A percentile compares a stretch with the other conserved stretches of the same genome.
Conservation (phyloP, 129 eudicot genomes). For the Escallonia herrerae region DNA sequence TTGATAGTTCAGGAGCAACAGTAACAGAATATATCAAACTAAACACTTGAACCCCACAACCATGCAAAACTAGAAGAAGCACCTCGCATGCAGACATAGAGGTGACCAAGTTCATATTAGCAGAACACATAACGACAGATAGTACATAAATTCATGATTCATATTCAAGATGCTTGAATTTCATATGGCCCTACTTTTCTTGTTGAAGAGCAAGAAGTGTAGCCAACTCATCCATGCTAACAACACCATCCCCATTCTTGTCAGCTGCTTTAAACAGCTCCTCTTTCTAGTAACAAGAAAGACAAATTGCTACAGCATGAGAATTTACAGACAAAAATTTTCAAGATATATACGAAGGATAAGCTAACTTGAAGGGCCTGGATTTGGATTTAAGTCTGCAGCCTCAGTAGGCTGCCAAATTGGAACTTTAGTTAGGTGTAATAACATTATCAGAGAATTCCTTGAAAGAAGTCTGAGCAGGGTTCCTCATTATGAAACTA, state of each 20-base stretch:
- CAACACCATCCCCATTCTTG: constrained; percentile 81
- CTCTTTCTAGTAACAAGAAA: constrained; percentile 54
- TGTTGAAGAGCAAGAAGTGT: constrained; percentile 75
- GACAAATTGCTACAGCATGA: background rate
- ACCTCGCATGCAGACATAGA: background rate
- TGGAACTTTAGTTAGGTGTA: background rate
- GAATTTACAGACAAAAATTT: background rate
- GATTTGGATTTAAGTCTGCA: background rate
- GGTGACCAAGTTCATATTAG: background rate
- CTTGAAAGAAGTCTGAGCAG: no score
- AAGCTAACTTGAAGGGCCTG: background rate
- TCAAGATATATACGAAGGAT: background rate
- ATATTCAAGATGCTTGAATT: background rate
- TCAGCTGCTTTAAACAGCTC: constrained; percentile 91
- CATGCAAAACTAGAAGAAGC: background rate
- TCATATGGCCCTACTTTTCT: constrained; percentile 63
- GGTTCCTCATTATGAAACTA: no score
- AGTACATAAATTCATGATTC: constrained; percentile 1
- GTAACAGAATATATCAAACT: background rate
- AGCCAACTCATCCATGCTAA: constrained; percentile 96
- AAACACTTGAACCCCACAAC: background rate
- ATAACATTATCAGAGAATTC: no score
- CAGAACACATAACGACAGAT: background rate
- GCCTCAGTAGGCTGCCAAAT: background rate
- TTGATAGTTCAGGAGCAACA: background rate